A percentile compares a stretch with the other conserved stretches of the same genome.
Evolutionary conservation across 2,329 filamentous ascomycete species (phyloP).

Genomic region (Clathrospora elynae): DNA sequence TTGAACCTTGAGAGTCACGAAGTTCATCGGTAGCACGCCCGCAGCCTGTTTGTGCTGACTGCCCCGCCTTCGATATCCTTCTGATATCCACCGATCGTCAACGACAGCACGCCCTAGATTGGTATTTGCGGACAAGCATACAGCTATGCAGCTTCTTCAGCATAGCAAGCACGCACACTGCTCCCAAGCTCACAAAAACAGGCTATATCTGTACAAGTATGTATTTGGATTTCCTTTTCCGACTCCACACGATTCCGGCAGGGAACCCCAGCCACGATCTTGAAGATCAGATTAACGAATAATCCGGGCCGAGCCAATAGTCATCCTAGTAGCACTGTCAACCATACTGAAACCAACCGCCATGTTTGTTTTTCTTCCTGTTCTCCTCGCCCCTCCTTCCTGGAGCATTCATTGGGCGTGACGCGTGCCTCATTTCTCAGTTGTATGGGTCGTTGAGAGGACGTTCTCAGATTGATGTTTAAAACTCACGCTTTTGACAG

Average conservation of each 20-base stretch:
- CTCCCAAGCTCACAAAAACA: neutral
- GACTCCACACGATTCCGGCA: constrained; percentile 14
- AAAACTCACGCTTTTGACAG: constrained; percentile 31
- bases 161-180: constrained; percentile 3
- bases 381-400: constrained; percentile 21
- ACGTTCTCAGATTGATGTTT: constrained; percentile 17
- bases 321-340: constrained; percentile 17
- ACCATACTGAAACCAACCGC: constrained; percentile 36
- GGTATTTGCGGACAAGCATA: constrained; percentile 26
- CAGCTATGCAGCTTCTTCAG: constrained; percentile 1
- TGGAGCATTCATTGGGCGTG: constrained; percentile 20
- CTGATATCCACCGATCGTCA: constrained; percentile 18
- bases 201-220: constrained; percentile 1
- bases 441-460: constrained; percentile 13
- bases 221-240: constrained; percentile 15
- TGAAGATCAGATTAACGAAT: constrained; percentile 46
- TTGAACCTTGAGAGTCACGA: constrained; percentile 26
- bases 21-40: constrained; percentile 21
- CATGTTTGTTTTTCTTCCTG: constrained; percentile 25
- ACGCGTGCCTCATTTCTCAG: constrained; percentile 16
- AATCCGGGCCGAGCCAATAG: constrained; percentile 39
- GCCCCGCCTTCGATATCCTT: constrained; percentile 23
- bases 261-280: constrained; percentile 37
- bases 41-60: constrained; percentile 15
- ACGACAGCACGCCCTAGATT: constrained; percentile 12